Base-by-base conservation (phyloP, 2,329 filamentous ascomycete genomes). In the Colletotrichum neosansevieriae region DNA sequence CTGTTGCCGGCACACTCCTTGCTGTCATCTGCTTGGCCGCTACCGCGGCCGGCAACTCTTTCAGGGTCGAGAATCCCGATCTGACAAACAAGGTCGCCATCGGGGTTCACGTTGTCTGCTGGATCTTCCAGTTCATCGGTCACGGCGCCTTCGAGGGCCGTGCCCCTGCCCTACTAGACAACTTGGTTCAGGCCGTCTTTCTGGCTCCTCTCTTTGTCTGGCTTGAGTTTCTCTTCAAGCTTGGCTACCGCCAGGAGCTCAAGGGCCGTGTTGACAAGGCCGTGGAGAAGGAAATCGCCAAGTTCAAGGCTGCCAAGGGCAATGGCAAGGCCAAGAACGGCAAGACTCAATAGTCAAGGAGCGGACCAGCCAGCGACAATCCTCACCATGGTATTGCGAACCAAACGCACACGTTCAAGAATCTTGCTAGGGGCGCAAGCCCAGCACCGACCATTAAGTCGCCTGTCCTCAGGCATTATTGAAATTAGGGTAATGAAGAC, bases 121-220 rank as follows among this genome's bases (percentile, higher is more conserved):
- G 96, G 96, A 83, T 97, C 63, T 85, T 91, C 58, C 96, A 99
- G 77, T 98, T 99, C 76, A 75, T 98, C 58, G 96, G 96, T 32
- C 96, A 99, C 76, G 94, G 94, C 42, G 89, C 87, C 58, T 98
- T 94, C 74, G 96, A 98, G 80, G 89, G 92, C 19, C 89, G 95
- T 59, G 93, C 94, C 3, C 96, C 95, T 7, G 95, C 94, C 4
- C 82, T 98, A 71, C 83, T 98, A 54, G 94, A 98, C 81, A 98
- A 98, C 76, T 81, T 98, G 47, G 85, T 97, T 54, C 96, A 98
- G 81, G 94, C 96, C 32, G 80, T 98, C 71, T 95, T 98, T 76
- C 85, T 98, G 24, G 96, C 96, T 0, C 96, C 96, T 9, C 91
- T 99, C 75, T 99, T 98, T 74, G 95, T 98, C 67, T 99, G 96